Evolutionary conservation across 2,329 filamentous ascomycete genomes (phyloP).

Genomic region (Fusarium domesticum): DNA sequence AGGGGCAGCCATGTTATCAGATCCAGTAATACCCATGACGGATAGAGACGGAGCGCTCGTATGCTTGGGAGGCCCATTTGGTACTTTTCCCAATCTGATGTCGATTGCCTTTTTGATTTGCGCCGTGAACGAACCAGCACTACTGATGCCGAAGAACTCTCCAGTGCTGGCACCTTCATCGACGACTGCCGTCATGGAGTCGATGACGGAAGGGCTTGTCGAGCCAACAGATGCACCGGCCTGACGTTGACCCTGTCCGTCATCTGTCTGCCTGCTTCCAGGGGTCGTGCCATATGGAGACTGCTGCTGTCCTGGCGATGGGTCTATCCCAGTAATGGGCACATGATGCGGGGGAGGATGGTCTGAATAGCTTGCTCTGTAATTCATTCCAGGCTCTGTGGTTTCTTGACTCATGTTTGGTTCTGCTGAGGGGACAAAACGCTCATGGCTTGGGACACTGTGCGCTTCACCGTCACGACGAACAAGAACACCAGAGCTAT

Average conservation of each 20-base stretch:
- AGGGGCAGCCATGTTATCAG: constrained; percentile 14
- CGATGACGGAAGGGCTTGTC: constrained; percentile 34
- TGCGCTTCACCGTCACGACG: constrained; percentile 3
- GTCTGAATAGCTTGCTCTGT: background rate
- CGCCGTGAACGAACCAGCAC: constrained; percentile 45
- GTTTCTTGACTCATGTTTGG: background rate
- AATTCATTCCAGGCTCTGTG: background rate
- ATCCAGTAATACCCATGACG: background rate
- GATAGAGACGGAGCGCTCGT: background rate
- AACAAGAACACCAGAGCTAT: constrained; percentile 14
- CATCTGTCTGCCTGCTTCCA: constrained; percentile 4
- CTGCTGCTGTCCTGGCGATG: constrained; percentile 2
- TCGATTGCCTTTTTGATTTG: constrained; percentile 46
- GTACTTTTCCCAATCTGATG: constrained; percentile 21
- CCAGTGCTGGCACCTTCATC: constrained; percentile 40
- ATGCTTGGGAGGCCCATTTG: constrained; percentile 1
- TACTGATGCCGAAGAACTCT: constrained; percentile 47
- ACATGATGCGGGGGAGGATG: background rate
- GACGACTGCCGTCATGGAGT: constrained; percentile 46
- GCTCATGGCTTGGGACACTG: background rate
- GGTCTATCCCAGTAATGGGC: background rate
- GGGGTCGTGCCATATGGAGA: constrained; percentile 14
- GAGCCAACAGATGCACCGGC: constrained; percentile 16
- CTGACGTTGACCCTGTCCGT: constrained; percentile 4
- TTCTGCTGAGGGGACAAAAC: background rate